Percentiles rank a stretch among this genome's conserved stretches.
Evolutionary conservation across 345 rosid genomes (phyloP).

Genomic region (Passiflora organensis): DNA sequence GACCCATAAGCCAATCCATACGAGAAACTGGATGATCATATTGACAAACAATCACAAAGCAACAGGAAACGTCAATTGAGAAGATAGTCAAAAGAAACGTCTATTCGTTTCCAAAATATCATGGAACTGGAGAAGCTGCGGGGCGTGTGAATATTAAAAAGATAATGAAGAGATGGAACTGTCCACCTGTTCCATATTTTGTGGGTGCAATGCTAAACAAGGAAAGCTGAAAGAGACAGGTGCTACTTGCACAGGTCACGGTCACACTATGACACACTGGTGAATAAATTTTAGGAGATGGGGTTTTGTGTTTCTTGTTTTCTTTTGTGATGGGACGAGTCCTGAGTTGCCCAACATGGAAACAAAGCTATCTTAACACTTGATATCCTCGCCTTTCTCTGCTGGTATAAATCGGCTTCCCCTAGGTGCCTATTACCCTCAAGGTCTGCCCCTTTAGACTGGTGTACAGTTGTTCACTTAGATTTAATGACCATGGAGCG

Average conservation of each 20-base stretch:
- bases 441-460: conserved; percentile 26
- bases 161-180: conserved; percentile 51
- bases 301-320: conserved; percentile 10
- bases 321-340: conserved; percentile 69
- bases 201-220: conserved; percentile 71
- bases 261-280: conserved; percentile 20
- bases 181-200: conserved; percentile 52
- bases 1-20: too few relatives aligned
- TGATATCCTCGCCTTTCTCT: conserved; percentile 47
- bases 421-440: conserved; percentile 41
- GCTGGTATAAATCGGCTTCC: conserved; percentile 62
- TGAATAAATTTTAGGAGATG: conserved; percentile 4
- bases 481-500: not conserved
- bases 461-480: conserved; percentile 8
- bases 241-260: conserved; percentile 54
- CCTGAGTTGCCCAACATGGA: conserved; percentile 45
- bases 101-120: not conserved
- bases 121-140: not conserved
- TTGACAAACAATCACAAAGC: too few relatives aligned
- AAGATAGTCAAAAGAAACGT: conserved; percentile 8
- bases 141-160: conserved; percentile 6
- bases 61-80: too few relatives aligned
- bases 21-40: conserved; percentile 3
- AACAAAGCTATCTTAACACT: conserved; percentile 42
- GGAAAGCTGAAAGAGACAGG: conserved; percentile 63